Conservation (phyloP, 2,329 filamentous ascomycete genomes). For the Talaromyces sp. region DNA sequence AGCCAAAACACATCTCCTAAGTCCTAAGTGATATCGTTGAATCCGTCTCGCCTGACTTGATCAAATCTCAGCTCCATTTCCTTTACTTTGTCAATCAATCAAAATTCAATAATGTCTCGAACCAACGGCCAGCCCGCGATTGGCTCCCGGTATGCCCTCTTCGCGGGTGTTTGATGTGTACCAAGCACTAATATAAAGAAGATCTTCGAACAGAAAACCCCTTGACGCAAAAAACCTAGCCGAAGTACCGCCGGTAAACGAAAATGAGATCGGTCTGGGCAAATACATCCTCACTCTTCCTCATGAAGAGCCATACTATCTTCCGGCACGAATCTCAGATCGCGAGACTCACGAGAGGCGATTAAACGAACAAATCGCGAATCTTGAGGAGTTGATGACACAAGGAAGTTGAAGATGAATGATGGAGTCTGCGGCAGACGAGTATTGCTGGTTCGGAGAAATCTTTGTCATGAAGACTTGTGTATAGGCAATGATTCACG, state of each 20-base stretch:
- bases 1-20: background rate
- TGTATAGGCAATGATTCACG: background rate
- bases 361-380: background rate
- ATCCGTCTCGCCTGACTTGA: background rate
- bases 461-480: background rate
- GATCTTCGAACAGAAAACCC: background rate
- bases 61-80: background rate
- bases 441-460: background rate
- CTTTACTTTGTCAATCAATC: background rate
- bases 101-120: background rate
- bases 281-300: background rate
- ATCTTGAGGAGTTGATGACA: constrained; percentile 1
- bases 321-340: background rate
- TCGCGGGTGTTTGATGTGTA: background rate
- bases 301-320: constrained; percentile 11
- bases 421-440: background rate
- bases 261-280: constrained; percentile 2
- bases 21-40: no score
- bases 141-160: constrained; percentile 2
- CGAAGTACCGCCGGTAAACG: background rate
- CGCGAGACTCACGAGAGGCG: background rate
- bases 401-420: background rate
- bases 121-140: background rate
- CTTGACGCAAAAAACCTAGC: constrained; percentile 10
- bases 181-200: background rate